A percentile compares a stretch with the other conserved stretches of the same genome.
Conservation (phyloP, 1,139 yeast species). For the Yamadazyma pseudoaaseri region DNA sequence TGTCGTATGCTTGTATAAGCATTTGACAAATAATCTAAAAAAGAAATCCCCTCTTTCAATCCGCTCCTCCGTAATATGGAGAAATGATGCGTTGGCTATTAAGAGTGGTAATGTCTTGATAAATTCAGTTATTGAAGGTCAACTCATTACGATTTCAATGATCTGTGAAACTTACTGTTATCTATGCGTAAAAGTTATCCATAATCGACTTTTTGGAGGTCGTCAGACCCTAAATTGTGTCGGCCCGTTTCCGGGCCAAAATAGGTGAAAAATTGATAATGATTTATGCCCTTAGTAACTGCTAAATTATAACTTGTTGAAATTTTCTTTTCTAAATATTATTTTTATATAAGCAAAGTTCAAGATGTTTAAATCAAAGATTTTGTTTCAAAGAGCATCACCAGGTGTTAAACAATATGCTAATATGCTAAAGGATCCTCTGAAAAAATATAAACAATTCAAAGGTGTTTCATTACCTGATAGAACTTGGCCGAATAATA, state of each 20-base stretch:
- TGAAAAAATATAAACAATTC: conserved; percentile 70
- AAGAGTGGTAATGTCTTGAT: too few relatives aligned
- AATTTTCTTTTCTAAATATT: too few relatives aligned
- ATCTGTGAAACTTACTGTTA: too few relatives aligned
- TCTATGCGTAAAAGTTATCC: too few relatives aligned
- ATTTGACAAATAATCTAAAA: background rate
- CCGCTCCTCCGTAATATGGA: conserved; percentile 4
- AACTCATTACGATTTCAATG: too few relatives aligned
- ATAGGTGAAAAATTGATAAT: background rate
- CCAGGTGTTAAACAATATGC: conserved; percentile 16
- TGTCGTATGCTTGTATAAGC: background rate
- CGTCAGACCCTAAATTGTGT: too few relatives aligned
- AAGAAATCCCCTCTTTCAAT: background rate
- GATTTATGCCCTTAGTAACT: conserved; percentile 1
- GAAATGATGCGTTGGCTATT: too few relatives aligned
- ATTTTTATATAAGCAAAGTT: too few relatives aligned
- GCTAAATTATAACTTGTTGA: conserved; percentile 1
- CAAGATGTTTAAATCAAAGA: conserved; percentile 26
- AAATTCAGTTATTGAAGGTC: too few relatives aligned
- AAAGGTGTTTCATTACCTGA: conserved; percentile 66
- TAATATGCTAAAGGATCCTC: conserved; percentile 63
- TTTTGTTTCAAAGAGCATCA: conserved; percentile 27
- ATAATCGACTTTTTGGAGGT: too few relatives aligned
- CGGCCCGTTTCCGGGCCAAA: background rate
- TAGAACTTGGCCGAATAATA: conserved; percentile 84